Conservation (phyloP, 148 eudicot genomes). For the Nepenthes mirabilis region DNA sequence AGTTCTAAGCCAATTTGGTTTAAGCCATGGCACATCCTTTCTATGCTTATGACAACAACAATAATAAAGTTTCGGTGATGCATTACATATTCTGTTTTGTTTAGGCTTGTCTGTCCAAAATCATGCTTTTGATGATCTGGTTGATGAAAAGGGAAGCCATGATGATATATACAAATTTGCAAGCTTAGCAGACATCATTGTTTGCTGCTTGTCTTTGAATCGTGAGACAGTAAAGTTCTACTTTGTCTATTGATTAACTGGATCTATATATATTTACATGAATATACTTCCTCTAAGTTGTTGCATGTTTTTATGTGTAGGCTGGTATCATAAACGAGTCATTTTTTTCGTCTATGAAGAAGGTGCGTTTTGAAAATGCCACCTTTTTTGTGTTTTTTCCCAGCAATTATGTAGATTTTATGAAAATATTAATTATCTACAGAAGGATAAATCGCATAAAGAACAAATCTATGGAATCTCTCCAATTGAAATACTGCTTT, state of each 20-base stretch:
- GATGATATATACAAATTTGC: constrained; percentile 65
- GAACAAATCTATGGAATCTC: too few species aligned
- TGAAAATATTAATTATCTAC: background rate
- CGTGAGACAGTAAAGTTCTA: constrained; percentile 48
- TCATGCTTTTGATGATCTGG: constrained; percentile 31
- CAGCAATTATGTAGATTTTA: background rate
- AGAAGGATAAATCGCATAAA: too few species aligned
- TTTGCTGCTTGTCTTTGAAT: constrained; percentile 77
- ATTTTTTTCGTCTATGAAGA: constrained; percentile 81
- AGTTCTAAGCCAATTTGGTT: too few species aligned
- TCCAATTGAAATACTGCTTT: too few species aligned
- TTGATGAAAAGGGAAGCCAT: constrained; percentile 84
- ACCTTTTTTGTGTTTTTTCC: constrained; percentile 1
- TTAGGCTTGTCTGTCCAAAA: constrained; percentile 2
- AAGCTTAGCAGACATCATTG: constrained; percentile 71
- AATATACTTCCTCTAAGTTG: constrained; percentile 3
- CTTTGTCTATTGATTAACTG: background rate
- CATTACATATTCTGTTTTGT: too few species aligned
- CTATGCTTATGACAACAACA: too few species aligned
- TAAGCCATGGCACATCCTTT: too few species aligned
- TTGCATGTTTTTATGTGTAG: constrained; percentile 28
- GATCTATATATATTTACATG: background rate
- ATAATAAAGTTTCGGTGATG: too few species aligned
- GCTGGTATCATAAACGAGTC: constrained; percentile 55
- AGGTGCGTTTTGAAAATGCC: constrained; percentile 31